Base-by-base conservation (phyloP, 805 yeast species). In the Sporopachydermia lactativora region DNA sequence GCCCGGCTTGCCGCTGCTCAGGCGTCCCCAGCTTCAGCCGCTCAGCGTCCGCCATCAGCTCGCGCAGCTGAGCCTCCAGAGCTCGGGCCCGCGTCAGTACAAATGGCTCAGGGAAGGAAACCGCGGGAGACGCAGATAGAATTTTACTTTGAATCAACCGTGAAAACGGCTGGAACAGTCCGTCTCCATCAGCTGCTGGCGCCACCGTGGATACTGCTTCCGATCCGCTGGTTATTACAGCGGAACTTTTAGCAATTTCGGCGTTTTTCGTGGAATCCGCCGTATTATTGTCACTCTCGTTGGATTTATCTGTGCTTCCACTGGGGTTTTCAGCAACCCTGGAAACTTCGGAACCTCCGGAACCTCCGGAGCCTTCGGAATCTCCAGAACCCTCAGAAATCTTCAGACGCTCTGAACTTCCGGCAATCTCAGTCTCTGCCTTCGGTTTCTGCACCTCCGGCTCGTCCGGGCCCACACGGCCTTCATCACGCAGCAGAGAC, bases 91-190 rank as follows among this genome's bases (percentile, higher is more conserved):
- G 68, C 24, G 58, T 54, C 36, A 82, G 59, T 6, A 80, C 64
- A 40, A 69, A 66, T 0, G 98, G 98, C 3, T 74, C 60, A 0
- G 77, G 74, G 51, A 82, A 81, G 15, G 70, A 65, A 0, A 88
- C 88, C 40, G 86, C 73, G 0, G 98, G 96, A 2, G 97, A 88
- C 1, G 84, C 71, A 3, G 95, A 83, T 18, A 89, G 59, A 3
- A 75, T 61, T 44, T 84, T 61, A n/a, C 62, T 61, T 14, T 64
- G 54, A 40, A 77, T 61, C 19, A 57, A 49, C 13, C 57, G 53
- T 4, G 66, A 46, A 45, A 51, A 36, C n/a, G 31, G 31, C n/a
- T 24, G 13, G 8, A 24, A n/a, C 8, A 8, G 8, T n/a, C 17
- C 19, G 18, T 19, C 16, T n/a, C n/a, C n/a, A n/a, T n/a, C n/a